A percentile compares a stretch with the other conserved stretches of the same genome.
Evolutionary conservation across 169 alveolate genomes (phyloP).

Genomic region (Plasmodium blacklocki): DNA sequence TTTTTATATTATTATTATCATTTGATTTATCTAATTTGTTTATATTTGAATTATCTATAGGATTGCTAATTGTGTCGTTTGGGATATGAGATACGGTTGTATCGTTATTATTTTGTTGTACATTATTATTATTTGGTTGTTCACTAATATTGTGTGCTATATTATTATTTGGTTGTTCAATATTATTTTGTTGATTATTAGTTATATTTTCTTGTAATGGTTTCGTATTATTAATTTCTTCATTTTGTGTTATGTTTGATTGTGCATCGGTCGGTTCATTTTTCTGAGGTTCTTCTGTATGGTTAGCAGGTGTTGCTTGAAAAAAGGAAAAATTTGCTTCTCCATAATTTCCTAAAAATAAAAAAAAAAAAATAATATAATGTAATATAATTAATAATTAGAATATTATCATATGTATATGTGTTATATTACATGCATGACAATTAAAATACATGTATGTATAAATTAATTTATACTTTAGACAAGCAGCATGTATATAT

Average conservation of each 20-base stretch:
- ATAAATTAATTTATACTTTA: too few relatives aligned
- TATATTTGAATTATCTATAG: too few relatives aligned
- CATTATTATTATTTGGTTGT: neutral
- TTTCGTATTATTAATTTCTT: too few relatives aligned
- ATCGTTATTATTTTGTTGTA: too few relatives aligned
- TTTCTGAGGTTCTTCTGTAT: neutral
- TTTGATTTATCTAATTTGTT: too few relatives aligned
- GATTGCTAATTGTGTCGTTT: too few relatives aligned
- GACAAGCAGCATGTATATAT: neutral
- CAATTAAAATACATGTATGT: too few relatives aligned
- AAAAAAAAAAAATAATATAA: conserved; percentile 2
- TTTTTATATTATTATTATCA: too few relatives aligned
- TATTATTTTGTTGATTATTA: neutral
- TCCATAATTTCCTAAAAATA: conserved; percentile 8
- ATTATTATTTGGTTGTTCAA: neutral
- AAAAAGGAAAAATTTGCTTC: conserved; percentile 14
- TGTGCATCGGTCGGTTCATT: neutral
- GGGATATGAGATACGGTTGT: too few relatives aligned
- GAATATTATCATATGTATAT: neutral
- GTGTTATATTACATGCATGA: neutral
- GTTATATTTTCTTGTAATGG: conserved; percentile 30
- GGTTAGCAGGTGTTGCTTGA: neutral
- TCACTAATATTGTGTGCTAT: neutral
- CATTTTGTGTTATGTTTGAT: too few relatives aligned
- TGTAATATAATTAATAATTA: neutral